A percentile compares a stretch with the other conserved stretches of the same genome.
phyloP scores from a whole-genome alignment of 345 rosid genomes.

The Salix brachista region DNA sequence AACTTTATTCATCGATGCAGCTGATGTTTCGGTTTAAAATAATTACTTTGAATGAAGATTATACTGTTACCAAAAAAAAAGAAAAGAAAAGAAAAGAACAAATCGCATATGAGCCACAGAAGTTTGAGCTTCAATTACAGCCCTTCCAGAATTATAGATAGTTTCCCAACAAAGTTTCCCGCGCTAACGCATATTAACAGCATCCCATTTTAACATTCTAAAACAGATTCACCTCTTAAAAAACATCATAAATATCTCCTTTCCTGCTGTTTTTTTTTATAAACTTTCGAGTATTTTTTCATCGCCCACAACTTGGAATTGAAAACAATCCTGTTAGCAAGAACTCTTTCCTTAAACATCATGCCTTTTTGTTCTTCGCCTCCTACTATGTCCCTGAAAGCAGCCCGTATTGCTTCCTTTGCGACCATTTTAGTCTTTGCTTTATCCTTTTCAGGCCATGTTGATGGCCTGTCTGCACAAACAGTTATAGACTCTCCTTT shows the following conservation, averaged over 20 bases:
- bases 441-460: constrained; percentile 16
- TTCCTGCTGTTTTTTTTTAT: not conserved
- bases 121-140: not conserved
- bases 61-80: too few species aligned
- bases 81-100: not conserved
- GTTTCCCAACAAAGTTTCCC: constrained; percentile 13
- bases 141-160: constrained; percentile 25
- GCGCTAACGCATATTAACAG: not conserved
- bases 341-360: not conserved
- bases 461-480: constrained; percentile 2
- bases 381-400: not conserved
- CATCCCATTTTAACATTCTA: not conserved
- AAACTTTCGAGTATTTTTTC: not conserved
- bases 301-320: not conserved
- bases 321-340: not conserved
- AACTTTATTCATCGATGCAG: too few species aligned
- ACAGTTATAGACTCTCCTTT: constrained; percentile 51
- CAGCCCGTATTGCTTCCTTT: constrained; percentile 1
- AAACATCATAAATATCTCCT: not conserved
- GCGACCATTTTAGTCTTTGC: constrained; percentile 18
- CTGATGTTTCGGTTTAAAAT: too few species aligned
- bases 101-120: constrained; percentile 22
- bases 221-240: not conserved
- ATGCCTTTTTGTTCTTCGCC: constrained; percentile 14
- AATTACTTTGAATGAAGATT: not conserved